phyloP scores from a whole-genome alignment of 306 rosid species.

The Cercis canadensis region DNA sequence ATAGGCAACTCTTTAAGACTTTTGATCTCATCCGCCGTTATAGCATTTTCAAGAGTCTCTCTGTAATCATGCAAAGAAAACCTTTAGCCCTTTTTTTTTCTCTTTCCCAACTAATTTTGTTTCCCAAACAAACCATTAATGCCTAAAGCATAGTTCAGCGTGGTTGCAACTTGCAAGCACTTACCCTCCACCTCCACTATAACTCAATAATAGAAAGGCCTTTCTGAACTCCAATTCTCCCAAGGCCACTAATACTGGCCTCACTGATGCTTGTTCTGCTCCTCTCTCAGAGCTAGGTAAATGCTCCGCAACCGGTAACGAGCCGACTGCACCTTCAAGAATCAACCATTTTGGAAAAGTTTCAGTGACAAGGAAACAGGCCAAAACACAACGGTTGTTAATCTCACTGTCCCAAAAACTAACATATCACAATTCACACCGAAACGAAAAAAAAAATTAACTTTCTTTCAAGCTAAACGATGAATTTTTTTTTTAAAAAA shows the following conservation, averaged over 20 bases:
- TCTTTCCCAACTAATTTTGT: too few relatives aligned
- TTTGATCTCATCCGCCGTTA: constrained; percentile 45
- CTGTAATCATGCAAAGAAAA: constrained; percentile 35
- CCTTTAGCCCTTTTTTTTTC: neutral
- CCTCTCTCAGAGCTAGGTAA: constrained; percentile 9
- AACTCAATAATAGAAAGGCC: constrained; percentile 66
- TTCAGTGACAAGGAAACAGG: neutral
- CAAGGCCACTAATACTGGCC: constrained; percentile 48
- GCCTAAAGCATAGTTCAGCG: too few relatives aligned
- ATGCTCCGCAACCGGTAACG: neutral
- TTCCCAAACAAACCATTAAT: too few relatives aligned
- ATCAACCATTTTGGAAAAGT: neutral
- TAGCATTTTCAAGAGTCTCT: constrained; percentile 37
- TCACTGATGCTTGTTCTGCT: neutral
- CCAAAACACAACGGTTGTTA: too few relatives aligned
- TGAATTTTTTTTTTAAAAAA: too few relatives aligned
- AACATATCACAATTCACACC: too few relatives aligned
- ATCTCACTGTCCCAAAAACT: too few relatives aligned
- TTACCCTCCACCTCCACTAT: constrained; percentile 70
- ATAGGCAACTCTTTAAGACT: constrained; percentile 51
- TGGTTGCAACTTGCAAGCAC: neutral
- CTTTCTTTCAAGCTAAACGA: too few relatives aligned
- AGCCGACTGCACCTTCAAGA: neutral
- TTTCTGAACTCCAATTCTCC: constrained; percentile 79
- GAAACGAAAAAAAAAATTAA: too few relatives aligned